phyloP scores from a whole-genome alignment of 1,284 basidiomycete genomes.

The Phylloporus sp. region DNA sequence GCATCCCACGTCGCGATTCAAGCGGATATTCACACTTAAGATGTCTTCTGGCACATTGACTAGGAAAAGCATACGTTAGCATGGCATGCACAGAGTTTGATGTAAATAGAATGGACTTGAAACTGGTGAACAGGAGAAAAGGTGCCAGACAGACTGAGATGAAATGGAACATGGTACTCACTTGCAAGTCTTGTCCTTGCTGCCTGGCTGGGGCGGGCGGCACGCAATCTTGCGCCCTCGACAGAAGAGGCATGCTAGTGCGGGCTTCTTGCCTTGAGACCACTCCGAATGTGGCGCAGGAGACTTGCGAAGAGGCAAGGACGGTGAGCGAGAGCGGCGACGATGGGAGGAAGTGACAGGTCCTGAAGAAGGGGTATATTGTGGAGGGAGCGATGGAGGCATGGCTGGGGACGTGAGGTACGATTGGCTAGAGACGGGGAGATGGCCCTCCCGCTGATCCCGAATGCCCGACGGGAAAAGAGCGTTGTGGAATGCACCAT shows the following conservation, averaged over 20 bases:
- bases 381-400: slow-evolving; percentile 18
- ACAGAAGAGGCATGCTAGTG: slow-evolving; percentile 68
- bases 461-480: slow-evolving; percentile 1
- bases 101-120: neutral
- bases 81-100: slow-evolving; percentile 22
- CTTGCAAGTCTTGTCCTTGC: slow-evolving; percentile 67
- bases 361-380: slow-evolving; percentile 20
- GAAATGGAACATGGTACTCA: slow-evolving; percentile 45
- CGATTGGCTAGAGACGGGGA: too few relatives aligned
- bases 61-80: slow-evolving; percentile 42
- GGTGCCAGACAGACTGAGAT: slow-evolving; percentile 2
- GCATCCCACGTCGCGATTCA: slow-evolving; percentile 66
- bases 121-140: slow-evolving; percentile 9
- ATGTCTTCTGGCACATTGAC: slow-evolving; percentile 67
- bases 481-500: slow-evolving; percentile 11
- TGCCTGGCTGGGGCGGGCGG: slow-evolving; percentile 58
- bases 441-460: slow-evolving; percentile 40
- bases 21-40: slow-evolving; percentile 67
- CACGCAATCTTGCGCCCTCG: slow-evolving; percentile 72
- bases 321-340: slow-evolving; percentile 35
- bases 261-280: slow-evolving; percentile 54
- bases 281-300: slow-evolving; percentile 32
- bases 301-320: slow-evolving; percentile 30
- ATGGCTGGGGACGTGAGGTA: slow-evolving; percentile 12
- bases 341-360: slow-evolving; percentile 24